Conservation (phyloP, 2,329 filamentous ascomycete species). For the Gremmenia infestans region DNA sequence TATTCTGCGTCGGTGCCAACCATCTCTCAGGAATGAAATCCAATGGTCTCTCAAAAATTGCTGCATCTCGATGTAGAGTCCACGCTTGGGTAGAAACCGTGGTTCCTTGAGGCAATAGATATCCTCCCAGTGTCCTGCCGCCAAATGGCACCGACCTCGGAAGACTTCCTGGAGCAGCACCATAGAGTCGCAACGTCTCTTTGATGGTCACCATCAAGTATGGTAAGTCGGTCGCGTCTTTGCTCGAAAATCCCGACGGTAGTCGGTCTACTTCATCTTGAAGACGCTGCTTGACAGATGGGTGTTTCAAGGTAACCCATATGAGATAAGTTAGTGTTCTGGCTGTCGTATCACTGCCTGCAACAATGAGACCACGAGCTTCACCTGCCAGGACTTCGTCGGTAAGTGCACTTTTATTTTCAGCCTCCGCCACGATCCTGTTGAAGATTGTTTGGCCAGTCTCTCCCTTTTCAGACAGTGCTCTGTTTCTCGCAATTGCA, state of each 20-base stretch:
- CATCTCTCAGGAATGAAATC: slow-evolving; percentile 37
- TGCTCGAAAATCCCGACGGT: neutral
- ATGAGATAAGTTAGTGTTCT: slow-evolving; percentile 31
- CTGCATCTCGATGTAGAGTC: slow-evolving; percentile 35
- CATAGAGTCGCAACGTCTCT: slow-evolving; percentile 34
- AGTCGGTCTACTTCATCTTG: neutral
- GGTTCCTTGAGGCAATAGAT: slow-evolving; percentile 31
- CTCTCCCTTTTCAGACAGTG: neutral
- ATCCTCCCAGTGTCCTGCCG: slow-evolving; percentile 29
- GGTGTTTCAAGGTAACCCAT: slow-evolving; percentile 9
- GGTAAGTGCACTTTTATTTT: neutral
- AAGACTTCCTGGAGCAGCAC: slow-evolving; percentile 30
- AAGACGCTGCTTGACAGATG: neutral
- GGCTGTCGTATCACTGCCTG: slow-evolving; percentile 38
- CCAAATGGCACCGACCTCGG: slow-evolving; percentile 27
- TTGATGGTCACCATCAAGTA: slow-evolving; percentile 32
- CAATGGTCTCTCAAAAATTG: slow-evolving; percentile 33
- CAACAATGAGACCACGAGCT: slow-evolving; percentile 28
- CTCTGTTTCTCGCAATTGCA: neutral
- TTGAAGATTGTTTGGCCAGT: slow-evolving; percentile 1
- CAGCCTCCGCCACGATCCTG: slow-evolving; percentile 2
- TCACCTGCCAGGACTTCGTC: slow-evolving; percentile 1
- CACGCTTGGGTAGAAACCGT: slow-evolving; percentile 34
- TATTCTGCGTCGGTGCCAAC: slow-evolving; percentile 32
- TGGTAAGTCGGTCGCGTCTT: slow-evolving; percentile 20